Base-by-base conservation (phyloP, 192 early-diverging fungal species). In the Umbelopsis sp. region DNA sequence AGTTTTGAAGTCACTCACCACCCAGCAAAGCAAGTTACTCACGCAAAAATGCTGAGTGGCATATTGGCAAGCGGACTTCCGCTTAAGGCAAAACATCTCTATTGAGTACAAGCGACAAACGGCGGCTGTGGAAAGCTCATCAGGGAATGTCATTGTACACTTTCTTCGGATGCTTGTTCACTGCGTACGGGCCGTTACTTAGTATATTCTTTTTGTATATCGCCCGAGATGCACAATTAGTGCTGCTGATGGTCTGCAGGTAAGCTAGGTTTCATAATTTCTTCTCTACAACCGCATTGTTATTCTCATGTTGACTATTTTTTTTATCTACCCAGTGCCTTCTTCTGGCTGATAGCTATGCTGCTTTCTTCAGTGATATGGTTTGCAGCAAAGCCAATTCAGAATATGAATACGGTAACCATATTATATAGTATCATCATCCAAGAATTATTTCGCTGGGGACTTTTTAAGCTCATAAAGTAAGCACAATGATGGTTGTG, bases 261-360 rank as follows among this genome's bases (percentile, higher is more conserved):
- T 93, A 86, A 4, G 37, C 37, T 41, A 6, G 6, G 33, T 11
- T 22, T 7, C 20, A 37, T 15, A 2, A 33, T 33, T 18, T 15
- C n/a, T n/a, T 33, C 20, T 16, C 15, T 50, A 55, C 30, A 68
- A 1, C 64, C n/a, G n/a, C 11, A 4, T 55, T 37, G 49, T 16
- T 13, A 13, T 27, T 78, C 9, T 16, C 37, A 3, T 46, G 44
- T 27, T 71, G 10, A 33, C 8, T 23, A 25, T 44, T 22, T n/a
- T 53, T 49, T 46, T 47, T n/a, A n/a, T 64, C 48, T 35, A 1
- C 27, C 1, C 50, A 94, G 93, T 67, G 91, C 92, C 13, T 94
- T 94, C 79, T 94, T 94, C 70, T 94, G 91, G 87, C 79, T 94
- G 15, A 65, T 93, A 21, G 89, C 93, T 0, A 79, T 94, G 33